Evolutionary conservation across 371 early-diverging fungal genomes (phyloP), one percentile per base, ranked within the genome.

Genomic region (Syncephalastrum contaminatum): DNA sequence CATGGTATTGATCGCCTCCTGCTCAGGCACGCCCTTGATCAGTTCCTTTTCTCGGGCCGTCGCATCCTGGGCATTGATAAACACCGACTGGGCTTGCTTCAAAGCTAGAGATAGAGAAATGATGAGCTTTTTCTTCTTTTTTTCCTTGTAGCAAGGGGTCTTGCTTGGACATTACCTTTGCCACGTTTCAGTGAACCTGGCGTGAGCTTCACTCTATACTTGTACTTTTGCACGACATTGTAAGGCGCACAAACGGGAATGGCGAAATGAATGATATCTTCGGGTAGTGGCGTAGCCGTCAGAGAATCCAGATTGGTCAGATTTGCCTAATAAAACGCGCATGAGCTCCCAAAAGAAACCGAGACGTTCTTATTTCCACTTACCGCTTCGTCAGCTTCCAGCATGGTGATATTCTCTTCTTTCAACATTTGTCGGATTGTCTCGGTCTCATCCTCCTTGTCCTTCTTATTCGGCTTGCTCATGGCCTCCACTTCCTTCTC

Each of bases 131-230:
- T 84, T 82, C 48, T 73, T 69, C 1, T 80, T n/a, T 15, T 22
- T 15, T 12, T 54, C 14, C 22, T n/a, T n/a, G n/a, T n/a, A n/a
- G n/a, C n/a, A n/a, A n/a, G n/a, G n/a, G n/a, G n/a, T n/a, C n/a
- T 43, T 14, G 36, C n/a, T 30, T 45, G 6, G 59, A 48, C 50
- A 60, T 73, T 73, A 60, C 83, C 90, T 77, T 97, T 97, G 53
- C 99, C 99, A 75, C 95, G 95, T 69, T 99, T 99, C 62, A 92
- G 70, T 14, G 87, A 70, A n/a, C 99, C 99, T 4, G 99, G 99
- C 1, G 88, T 79, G 43, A 99, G 73, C 70, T 98, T 98, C 22
- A 96, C 92, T 71, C 92, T 94, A 76, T 93, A 99, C 73, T 95
- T 96, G 84, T 89, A 97, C 53, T 88, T 86, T 21, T 88, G 86